phyloP scores from a whole-genome alignment of 257 asterid species.

The Cynanchum wilfordii region DNA sequence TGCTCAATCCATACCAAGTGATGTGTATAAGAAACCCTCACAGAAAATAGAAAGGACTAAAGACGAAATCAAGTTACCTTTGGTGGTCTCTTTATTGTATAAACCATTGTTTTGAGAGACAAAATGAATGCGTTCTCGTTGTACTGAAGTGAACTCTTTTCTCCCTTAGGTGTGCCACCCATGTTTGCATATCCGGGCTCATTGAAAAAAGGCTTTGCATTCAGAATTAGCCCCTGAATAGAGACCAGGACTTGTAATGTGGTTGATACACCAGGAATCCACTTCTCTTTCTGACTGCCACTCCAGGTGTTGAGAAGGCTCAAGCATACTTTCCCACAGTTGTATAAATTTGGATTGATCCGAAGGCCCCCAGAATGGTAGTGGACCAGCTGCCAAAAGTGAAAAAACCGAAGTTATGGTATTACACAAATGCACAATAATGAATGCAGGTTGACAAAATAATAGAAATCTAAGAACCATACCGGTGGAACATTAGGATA shows the following conservation, averaged over 20 bases:
- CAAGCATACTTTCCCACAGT: conserved; percentile 84
- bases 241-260: conserved; percentile 92
- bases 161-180: conserved; percentile 50
- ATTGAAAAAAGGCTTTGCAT: conserved; percentile 80
- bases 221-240: conserved; percentile 88
- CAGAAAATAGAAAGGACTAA: not conserved
- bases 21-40: not conserved
- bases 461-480: conserved; percentile 23
- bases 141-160: conserved; percentile 44
- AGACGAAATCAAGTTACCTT: conserved; percentile 39
- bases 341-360: conserved; percentile 81
- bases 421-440: not conserved
- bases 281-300: conserved; percentile 66
- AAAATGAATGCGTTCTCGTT: conserved; percentile 60
- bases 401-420: conserved; percentile 3
- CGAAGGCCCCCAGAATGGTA: conserved; percentile 91
- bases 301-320: conserved; percentile 94
- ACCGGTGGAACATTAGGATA: conserved; percentile 93
- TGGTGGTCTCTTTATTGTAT: conserved; percentile 78
- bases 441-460: not conserved
- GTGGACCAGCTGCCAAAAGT: conserved; percentile 58
- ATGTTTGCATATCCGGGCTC: conserved; percentile 76
- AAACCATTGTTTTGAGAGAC: conserved; percentile 76
- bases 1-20: not conserved
- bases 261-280: conserved; percentile 76